Evolutionary conservation across 192 early-diverging fungal genomes (phyloP).

Genomic region (Rhizoclosmatium sp.): DNA sequence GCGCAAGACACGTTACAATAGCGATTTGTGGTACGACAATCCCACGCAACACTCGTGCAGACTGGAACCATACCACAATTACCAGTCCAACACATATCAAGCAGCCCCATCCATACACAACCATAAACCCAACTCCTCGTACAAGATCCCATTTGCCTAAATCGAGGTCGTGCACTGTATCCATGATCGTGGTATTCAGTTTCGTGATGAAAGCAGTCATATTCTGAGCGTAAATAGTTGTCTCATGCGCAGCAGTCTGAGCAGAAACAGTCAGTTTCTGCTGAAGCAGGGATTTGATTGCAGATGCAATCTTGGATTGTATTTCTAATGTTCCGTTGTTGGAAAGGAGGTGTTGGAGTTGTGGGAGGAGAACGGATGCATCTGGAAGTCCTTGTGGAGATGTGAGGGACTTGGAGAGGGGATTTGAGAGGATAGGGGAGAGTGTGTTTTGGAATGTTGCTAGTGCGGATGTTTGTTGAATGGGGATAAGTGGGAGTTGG

Average conservation of each 20-base stretch:
- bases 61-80: neutral
- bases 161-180: neutral
- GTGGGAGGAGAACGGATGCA: neutral
- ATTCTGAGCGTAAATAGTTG: neutral
- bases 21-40: slow-evolving; percentile 10
- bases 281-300: neutral
- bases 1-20: slow-evolving; percentile 3
- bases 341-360: neutral
- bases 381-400: neutral
- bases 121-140: neutral
- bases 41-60: neutral
- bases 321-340: neutral
- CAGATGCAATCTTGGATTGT: neutral
- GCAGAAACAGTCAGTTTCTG: neutral
- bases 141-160: neutral
- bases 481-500: neutral
- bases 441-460: neutral
- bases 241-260: too few species aligned
- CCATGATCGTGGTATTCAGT: neutral
- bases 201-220: neutral
- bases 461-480: too few species aligned
- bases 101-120: neutral
- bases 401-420: neutral
- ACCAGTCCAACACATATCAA: neutral
- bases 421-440: neutral